These are phyloP conservation scores for Vitis vinifera DNA, from an alignment of 164 flowering plant genomes.

Conservation along the genomic window DNA sequence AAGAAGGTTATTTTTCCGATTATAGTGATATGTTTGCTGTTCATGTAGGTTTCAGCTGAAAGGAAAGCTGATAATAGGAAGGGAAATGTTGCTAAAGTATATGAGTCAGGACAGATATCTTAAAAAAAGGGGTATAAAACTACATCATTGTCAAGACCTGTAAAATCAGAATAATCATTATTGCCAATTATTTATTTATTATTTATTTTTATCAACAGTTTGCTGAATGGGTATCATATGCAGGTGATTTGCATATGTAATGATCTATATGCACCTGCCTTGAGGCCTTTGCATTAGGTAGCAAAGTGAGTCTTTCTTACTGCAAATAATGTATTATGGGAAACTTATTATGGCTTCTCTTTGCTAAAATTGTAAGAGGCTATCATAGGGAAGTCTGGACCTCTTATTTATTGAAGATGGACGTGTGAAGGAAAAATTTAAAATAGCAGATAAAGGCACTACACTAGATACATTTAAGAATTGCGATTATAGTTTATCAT, in stretches of 20 bases:
- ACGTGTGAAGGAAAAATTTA: no score
- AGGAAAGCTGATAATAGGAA: slow-evolving; percentile 56
- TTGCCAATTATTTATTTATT: background rate
- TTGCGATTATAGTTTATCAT: no score
- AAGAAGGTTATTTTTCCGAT: background rate
- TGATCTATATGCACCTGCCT: slow-evolving; percentile 89
- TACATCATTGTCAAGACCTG: slow-evolving; percentile 71
- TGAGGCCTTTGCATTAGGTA: slow-evolving; percentile 86
- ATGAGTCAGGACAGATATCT: slow-evolving; percentile 41
- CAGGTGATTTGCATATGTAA: slow-evolving; percentile 98
- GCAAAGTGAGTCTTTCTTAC: slow-evolving; percentile 71
- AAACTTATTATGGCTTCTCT: no score
- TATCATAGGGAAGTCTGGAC: no score
- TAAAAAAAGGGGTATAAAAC: slow-evolving; percentile 50
- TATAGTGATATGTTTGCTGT: slow-evolving; percentile 2
- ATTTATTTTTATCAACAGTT: background rate
- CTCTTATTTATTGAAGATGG: no score
- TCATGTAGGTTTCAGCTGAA: slow-evolving; percentile 69
- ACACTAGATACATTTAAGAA: no score
- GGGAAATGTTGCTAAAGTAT: slow-evolving; percentile 42
- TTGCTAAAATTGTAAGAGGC: no score
- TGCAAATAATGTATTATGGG: no score
- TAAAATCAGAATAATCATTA: slow-evolving; percentile 33
- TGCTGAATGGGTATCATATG: slow-evolving; percentile 19
- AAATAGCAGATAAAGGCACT: no score